Conservation (phyloP, 306 rosid species). For the Calophaca sinica region DNA sequence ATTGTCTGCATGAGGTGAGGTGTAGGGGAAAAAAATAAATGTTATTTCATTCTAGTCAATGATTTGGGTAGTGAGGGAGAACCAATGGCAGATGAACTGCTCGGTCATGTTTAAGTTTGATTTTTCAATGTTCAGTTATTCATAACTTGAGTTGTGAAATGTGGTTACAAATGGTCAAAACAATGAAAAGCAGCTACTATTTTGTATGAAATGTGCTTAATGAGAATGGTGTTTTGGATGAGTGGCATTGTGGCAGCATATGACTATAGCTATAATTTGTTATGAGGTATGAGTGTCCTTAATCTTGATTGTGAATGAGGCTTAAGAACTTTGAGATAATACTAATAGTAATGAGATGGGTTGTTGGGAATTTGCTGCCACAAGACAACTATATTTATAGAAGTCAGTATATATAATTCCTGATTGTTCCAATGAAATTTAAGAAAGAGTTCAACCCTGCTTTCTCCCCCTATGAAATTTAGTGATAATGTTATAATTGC, state of each 20-base stretch:
- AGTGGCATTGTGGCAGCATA: not conserved
- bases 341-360: not conserved
- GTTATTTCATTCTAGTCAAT: too few species aligned
- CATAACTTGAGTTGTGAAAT: too few species aligned
- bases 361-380: slow-evolving; percentile 8
- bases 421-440: not conserved
- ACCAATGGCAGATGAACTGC: too few species aligned
- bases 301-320: slow-evolving; percentile 6
- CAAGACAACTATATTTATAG: not conserved
- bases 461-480: not conserved
- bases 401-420: not conserved
- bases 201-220: slow-evolving; percentile 1
- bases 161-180: too few species aligned
- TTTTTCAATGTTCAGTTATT: too few species aligned
- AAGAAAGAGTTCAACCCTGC: slow-evolving; percentile 3
- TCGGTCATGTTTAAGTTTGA: too few species aligned
- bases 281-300: not conserved
- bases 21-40: not conserved
- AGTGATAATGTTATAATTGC: slow-evolving; percentile 15
- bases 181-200: too few species aligned
- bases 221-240: slow-evolving; percentile 29
- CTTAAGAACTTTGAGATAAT: slow-evolving; percentile 1
- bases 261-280: slow-evolving; percentile 9
- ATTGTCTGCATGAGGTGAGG: not conserved
- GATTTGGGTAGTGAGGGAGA: too few species aligned